These are phyloP conservation scores for Tricholoma hemisulphureum DNA, from an alignment of 768 basidiomycete species.

Conservation along the genomic window DNA sequence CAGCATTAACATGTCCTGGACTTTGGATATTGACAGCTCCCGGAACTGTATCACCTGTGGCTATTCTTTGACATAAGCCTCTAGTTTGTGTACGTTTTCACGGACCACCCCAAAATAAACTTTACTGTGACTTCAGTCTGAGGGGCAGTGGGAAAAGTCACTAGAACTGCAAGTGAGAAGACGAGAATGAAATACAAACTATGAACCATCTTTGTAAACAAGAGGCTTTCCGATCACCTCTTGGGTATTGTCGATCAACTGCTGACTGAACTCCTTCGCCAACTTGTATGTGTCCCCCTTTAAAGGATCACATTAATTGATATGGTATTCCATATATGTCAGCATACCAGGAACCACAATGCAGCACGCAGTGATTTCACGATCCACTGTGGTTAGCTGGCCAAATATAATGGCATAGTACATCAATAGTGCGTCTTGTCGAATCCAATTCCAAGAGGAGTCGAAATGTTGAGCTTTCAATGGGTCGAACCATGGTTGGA, in stretches of 20 bases:
- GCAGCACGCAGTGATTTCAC: constrained; percentile 95
- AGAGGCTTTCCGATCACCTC: constrained; percentile 84
- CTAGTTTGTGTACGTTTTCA: constrained; percentile 91
- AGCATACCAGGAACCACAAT: constrained; percentile 91
- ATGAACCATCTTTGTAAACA: constrained; percentile 90
- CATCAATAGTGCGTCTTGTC: constrained; percentile 95
- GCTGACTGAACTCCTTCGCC: constrained; percentile 97
- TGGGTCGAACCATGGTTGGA: constrained; percentile 91
- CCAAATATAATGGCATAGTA: constrained; percentile 99
- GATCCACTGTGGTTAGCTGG: constrained; percentile 88
- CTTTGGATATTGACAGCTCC: constrained; percentile 92
- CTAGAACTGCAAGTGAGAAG: constrained; percentile 45
- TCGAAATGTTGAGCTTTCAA: constrained; percentile 98
- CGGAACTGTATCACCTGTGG: constrained; percentile 85
- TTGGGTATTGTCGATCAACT: constrained; percentile 88
- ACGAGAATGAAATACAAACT: neutral
- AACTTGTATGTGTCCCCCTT: constrained; percentile 90
- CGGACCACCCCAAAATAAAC: constrained; percentile 93
- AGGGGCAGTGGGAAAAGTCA: constrained; percentile 97
- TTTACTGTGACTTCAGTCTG: constrained; percentile 87
- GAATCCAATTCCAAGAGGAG: constrained; percentile 99
- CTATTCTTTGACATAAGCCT: constrained; percentile 98
- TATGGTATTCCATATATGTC: constrained; percentile 94
- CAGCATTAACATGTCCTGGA: constrained; percentile 92
- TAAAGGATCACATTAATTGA: constrained; percentile 74